Conservation (phyloP, 1,139 yeast genomes). For the Blastobotrys serpentis region DNA sequence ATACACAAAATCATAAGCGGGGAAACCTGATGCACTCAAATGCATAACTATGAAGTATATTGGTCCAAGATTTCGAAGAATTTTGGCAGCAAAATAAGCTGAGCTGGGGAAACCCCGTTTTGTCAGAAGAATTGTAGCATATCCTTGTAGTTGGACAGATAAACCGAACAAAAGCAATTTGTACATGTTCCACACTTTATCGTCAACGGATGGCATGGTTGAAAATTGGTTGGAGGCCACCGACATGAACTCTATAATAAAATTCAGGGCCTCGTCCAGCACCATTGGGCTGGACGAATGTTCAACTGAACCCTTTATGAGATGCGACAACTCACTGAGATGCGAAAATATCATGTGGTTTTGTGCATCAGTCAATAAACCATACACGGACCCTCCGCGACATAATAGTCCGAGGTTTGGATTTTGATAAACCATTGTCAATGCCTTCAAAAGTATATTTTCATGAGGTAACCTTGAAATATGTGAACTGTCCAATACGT, state of each 20-base stretch:
- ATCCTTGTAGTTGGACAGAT: slow-evolving; percentile 56
- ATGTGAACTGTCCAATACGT: slow-evolving; percentile 11
- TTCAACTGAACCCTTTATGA: slow-evolving; percentile 23
- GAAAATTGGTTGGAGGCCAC: slow-evolving; percentile 12
- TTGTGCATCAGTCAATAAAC: not conserved
- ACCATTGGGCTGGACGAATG: slow-evolving; percentile 13
- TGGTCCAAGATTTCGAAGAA: slow-evolving; percentile 51
- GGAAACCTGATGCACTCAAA: slow-evolving; percentile 71
- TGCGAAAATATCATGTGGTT: slow-evolving; percentile 19
- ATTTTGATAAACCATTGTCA: slow-evolving; percentile 10
- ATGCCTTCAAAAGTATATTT: not conserved
- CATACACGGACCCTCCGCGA: not conserved
- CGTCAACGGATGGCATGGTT: not conserved
- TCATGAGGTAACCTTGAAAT: slow-evolving; percentile 7
- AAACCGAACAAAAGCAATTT: slow-evolving; percentile 52
- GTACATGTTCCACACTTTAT: slow-evolving; percentile 34
- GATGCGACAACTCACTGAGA: slow-evolving; percentile 26
- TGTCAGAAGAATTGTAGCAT: slow-evolving; percentile 43
- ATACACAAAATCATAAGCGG: slow-evolving; percentile 65
- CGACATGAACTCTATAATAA: slow-evolving; percentile 10
- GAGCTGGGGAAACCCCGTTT: slow-evolving; percentile 17
- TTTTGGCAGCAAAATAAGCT: slow-evolving; percentile 39
- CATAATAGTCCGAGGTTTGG: slow-evolving; percentile 2
- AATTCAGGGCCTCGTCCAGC: slow-evolving; percentile 17
- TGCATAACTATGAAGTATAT: slow-evolving; percentile 55